Conservation (phyloP, 129 eudicot genomes). For the Ambrosia trifida region DNA sequence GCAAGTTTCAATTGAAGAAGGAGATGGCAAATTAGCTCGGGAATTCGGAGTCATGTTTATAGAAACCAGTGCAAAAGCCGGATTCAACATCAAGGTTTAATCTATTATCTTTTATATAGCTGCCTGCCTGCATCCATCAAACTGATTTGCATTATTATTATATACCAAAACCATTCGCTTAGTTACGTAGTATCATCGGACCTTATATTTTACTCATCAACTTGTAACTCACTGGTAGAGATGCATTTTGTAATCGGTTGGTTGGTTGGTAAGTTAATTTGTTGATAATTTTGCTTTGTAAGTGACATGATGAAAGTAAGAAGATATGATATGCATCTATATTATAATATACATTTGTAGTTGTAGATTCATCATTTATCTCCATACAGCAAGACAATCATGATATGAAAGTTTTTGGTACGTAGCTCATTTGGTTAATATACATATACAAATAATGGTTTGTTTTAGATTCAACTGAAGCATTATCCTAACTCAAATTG, state of each 20-base stretch:
- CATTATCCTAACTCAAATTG: no score
- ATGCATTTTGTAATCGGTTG: conserved; percentile 25
- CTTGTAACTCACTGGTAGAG: conserved; percentile 28
- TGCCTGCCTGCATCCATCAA: not conserved
- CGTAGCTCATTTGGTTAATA: not conserved
- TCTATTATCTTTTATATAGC: conserved; percentile 1
- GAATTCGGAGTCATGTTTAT: conserved; percentile 71
- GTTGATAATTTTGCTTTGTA: conserved; percentile 31
- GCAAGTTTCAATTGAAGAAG: conserved; percentile 87
- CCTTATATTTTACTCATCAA: not conserved
- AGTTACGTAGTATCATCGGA: not conserved
- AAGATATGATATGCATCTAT: conserved; percentile 36
- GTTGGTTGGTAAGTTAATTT: conserved; percentile 22
- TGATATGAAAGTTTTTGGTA: conserved; percentile 1
- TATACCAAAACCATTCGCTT: not conserved
- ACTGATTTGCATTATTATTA: not conserved
- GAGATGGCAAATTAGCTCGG: conserved; percentile 65
- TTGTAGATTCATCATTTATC: conserved; percentile 7
- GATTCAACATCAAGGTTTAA: conserved; percentile 76
- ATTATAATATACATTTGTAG: conserved; percentile 22
- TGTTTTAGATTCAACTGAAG: no score
- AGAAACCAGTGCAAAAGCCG: conserved; percentile 95
- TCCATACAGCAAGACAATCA: conserved; percentile 14
- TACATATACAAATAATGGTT: not conserved
- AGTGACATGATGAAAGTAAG: conserved; percentile 21